phyloP scores from a whole-genome alignment of 208 protist genomes.

The Phytomonas sp. region DNA sequence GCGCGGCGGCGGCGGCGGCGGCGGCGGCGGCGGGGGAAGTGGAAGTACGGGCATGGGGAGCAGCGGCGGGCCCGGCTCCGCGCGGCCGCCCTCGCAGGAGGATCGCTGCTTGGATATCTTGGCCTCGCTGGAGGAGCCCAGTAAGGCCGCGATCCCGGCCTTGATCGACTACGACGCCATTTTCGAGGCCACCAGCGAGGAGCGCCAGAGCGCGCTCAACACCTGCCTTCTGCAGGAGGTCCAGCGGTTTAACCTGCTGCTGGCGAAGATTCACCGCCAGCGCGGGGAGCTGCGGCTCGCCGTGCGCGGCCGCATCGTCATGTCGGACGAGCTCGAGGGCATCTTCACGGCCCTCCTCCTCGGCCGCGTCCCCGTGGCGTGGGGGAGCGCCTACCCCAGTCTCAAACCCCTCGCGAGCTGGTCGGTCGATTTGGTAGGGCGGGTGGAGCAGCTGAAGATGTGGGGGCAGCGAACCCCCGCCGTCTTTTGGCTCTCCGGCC shows the following conservation, averaged over 20 bases:
- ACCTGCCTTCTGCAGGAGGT: slow-evolving; percentile 97
- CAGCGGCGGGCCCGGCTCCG: slow-evolving; percentile 11
- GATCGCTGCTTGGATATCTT: slow-evolving; percentile 84
- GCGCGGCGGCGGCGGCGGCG: slow-evolving; percentile 40
- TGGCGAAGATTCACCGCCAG: slow-evolving; percentile 85
- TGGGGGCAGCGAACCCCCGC: slow-evolving; percentile 91
- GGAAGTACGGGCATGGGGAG: neutral
- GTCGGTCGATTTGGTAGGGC: slow-evolving; percentile 91
- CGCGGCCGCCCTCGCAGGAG: slow-evolving; percentile 59
- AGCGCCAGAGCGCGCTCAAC: slow-evolving; percentile 89
- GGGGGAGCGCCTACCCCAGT: slow-evolving; percentile 95
- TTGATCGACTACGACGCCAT: slow-evolving; percentile 89
- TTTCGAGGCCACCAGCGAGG: slow-evolving; percentile 84
- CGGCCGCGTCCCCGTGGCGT: slow-evolving; percentile 89
- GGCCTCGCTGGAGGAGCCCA: slow-evolving; percentile 74
- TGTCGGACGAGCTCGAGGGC: slow-evolving; percentile 94
- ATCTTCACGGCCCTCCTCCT: slow-evolving; percentile 90
- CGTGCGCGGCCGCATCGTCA: slow-evolving; percentile 96
- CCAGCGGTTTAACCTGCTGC: slow-evolving; percentile 94
- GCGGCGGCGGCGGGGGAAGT: slow-evolving; percentile 26
- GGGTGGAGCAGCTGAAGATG: slow-evolving; percentile 90
- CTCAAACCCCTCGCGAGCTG: slow-evolving; percentile 95
- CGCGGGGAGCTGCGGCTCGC: slow-evolving; percentile 90
- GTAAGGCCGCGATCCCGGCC: slow-evolving; percentile 62
- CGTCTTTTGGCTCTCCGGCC: slow-evolving; percentile 97